A percentile compares a stretch with the other conserved stretches of the same genome.
Conservation (phyloP, 306 rosid species). For the Medicago ruthenica region DNA sequence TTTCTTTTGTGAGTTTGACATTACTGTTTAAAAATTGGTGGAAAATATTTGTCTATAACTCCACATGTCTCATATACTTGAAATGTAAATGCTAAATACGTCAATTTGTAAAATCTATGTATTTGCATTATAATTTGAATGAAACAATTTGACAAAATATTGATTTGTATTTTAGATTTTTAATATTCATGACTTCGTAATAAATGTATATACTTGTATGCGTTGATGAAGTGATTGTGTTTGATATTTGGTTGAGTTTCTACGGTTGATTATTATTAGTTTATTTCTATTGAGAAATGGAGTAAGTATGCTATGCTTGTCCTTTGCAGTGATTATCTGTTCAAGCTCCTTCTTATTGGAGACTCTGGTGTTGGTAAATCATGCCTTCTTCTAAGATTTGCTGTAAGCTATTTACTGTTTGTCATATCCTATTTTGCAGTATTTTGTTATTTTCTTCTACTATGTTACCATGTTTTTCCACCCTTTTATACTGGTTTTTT, state of each 20-base stretch:
- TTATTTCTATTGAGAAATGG: slow-evolving; percentile 32
- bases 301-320: neutral
- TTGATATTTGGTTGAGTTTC: slow-evolving; percentile 19
- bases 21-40: neutral
- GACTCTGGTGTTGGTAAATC: slow-evolving; percentile 99
- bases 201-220: neutral
- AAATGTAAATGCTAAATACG: neutral
- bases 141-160: neutral
- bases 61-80: neutral
- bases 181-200: neutral
- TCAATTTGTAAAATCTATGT: neutral
- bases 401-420: slow-evolving; percentile 65
- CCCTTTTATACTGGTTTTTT: neutral
- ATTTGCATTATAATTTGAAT: neutral
- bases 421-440: neutral
- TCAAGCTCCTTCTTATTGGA: slow-evolving; percentile 97
- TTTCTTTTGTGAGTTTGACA: neutral
- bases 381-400: slow-evolving; percentile 97
- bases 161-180: slow-evolving; percentile 6
- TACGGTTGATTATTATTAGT: neutral
- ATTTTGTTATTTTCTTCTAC: neutral
- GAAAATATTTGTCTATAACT: neutral
- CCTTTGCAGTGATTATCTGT: slow-evolving; percentile 85
- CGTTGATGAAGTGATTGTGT: slow-evolving; percentile 17
- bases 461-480: neutral